Base-by-base conservation (phyloP, 1,284 basidiomycete species). In the Neonothopanus nambi region DNA sequence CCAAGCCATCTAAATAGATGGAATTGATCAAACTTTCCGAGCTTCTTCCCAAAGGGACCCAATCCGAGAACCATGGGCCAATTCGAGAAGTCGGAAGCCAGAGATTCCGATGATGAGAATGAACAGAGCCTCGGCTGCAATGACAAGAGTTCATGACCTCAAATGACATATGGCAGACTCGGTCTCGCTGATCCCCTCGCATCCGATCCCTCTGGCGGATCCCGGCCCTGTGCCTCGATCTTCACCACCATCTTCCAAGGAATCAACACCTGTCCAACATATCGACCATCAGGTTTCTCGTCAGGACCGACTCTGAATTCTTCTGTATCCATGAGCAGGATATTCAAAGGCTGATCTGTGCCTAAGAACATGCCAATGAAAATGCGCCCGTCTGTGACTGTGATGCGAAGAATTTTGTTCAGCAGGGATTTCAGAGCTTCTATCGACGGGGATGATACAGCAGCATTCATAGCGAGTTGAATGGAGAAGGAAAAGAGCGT, bases 351-450 rank as follows among this genome's bases (percentile, higher is more conserved):
- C 62, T 85, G 80, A 71, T 93, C 91, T 20, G 89, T 90, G 56
- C 89, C 89, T 26, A 84, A 82, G 65, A 93, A 90, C 2, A 84
- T 83, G 42, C 90, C 90, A 39, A 91, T 66, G 62, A 93, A 90
- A 52, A 87, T 72, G 30, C 91, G 84, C n/a, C 82, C 78, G 64
- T 93, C 91, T 20, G 67, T 66, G 43, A 85, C 79, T 18, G 79
- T 75, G 47, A 93, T 72, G 40, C 87, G 82, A 41, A 92, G 68
- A 3, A 76, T 73, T 59, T 80, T 73, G 41, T 77, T 76, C 30
- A 93, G 73, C 21, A 91, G 73, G 17, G 67, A 67, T 47, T 73
- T 69, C 49, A 84, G 70, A 17, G 69, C 68, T 15, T 61, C 23
- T 37, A 74, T 54, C 17, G 69, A 61, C 20, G 67, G 56, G 20